Evolutionary conservation across 305 asterid genomes (phyloP), one percentile per base, ranked within the genome.

Genomic region (Euphrasia arctica): DNA sequence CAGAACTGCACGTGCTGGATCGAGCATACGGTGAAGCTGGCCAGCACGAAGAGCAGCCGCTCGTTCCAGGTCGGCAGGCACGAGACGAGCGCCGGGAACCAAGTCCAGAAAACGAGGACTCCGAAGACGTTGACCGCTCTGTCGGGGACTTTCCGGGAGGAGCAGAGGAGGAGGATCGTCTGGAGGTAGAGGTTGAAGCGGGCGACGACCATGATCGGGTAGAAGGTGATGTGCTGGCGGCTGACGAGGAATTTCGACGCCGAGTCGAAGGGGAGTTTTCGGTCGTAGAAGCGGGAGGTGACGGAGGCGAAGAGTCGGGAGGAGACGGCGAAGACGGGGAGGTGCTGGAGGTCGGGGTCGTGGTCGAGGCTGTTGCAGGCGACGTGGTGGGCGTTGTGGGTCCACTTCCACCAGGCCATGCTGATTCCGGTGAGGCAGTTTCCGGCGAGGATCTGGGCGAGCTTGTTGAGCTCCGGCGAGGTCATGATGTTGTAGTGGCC

Each of bases 351-450:
- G 22, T 54, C 58, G 3, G 58, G 58, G 58, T 54, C 58, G 58
- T 14, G 15, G 15, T 50, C 56, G 8, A 36, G 42, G 42, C 42
- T 36, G 42, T 36, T 36, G 42, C 42, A 36, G 5, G 58, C 58
- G 12, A 15, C n/a, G 58, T 54, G 58, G 58, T 54, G 58, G 31
- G 58, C 58, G 12, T 54, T 54, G 29, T 54, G 58, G 2, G 58
- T 54, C 58, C 58, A 54, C 12, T 54, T 54, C 58, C 58, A 54
- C 58, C 58, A 87, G 5, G 91, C 91, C 45, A 87, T 87, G 81
- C 91, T 84, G 69, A 84, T 87, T 3, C 91, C 91, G 2, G 95
- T 84, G 9, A 87, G 72, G 31, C 89, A 87, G 63, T 87, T 87
- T 0, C 87, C 89, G 0, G 85, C 54, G 2, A 84, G 54, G 36